These are phyloP conservation scores for Diplocarpon rosae DNA, from an alignment of 2,329 filamentous ascomycete species.

Conservation along the genomic window DNA sequence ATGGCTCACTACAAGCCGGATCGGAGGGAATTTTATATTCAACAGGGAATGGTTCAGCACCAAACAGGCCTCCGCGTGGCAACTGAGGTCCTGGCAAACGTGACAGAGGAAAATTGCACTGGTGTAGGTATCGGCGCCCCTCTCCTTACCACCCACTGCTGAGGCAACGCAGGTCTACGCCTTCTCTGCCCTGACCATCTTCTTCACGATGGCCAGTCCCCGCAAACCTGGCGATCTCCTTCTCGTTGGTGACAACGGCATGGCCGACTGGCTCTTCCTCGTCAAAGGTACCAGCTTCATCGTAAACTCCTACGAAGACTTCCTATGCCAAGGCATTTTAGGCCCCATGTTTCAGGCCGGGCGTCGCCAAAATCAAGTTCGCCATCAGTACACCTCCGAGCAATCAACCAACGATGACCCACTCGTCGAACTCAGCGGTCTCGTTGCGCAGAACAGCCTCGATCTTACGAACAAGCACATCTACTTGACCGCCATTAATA, in stretches of 20 bases:
- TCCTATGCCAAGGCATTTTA: conserved; percentile 14
- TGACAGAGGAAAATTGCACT: conserved; percentile 28
- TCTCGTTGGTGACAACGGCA: conserved; percentile 26
- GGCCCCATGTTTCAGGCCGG: conserved; percentile 26
- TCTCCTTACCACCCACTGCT: neutral
- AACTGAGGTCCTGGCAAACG: conserved; percentile 26
- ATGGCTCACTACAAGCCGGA: conserved; percentile 33
- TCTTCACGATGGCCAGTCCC: conserved; percentile 29
- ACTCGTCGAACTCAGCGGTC: conserved; percentile 11
- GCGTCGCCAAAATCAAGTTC: conserved; percentile 9
- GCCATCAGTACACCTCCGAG: conserved; percentile 5
- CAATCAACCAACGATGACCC: conserved; percentile 7
- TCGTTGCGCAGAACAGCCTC: conserved; percentile 8
- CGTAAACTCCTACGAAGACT: conserved; percentile 22
- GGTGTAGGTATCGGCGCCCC: conserved; percentile 9
- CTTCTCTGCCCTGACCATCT: conserved; percentile 31
- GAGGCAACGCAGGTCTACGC: conserved; percentile 25
- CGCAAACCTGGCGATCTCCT: conserved; percentile 29
- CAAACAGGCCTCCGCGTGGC: conserved; percentile 25
- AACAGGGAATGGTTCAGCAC: conserved; percentile 30
- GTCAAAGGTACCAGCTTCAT: conserved; percentile 30
- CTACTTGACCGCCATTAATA: conserved; percentile 27
- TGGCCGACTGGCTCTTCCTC: conserved; percentile 31
- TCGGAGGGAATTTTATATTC: conserved; percentile 30
- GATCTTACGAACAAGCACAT: conserved; percentile 17